Base-by-base conservation (phyloP, 805 yeast species). In the Lipomyces spencermartinsiae region DNA sequence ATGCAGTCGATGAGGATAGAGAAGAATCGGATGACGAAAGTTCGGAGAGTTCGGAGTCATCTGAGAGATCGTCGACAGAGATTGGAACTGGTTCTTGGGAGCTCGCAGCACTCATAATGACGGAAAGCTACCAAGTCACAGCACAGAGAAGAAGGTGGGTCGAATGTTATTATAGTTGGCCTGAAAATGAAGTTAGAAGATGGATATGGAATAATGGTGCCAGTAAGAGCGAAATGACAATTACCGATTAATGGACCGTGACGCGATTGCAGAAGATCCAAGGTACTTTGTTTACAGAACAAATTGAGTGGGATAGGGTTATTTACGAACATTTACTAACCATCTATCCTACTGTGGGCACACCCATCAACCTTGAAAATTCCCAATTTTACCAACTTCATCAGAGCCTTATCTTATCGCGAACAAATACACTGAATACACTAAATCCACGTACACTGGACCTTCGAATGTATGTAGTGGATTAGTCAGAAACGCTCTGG, bases 401-500 rank as follows among this genome's bases (percentile, higher is more conserved):
- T n/a, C 29, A 49, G 55, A 19, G 55, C 55, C 55, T 49, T 19
- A 49, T 49, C 7, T 49, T 7, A 49, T 49, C 55, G 55, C n/a
- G n/a, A 49, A 49, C 55, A 49, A 49, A 49, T n/a, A 49, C 55
- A 49, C n/a, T n/a, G n/a, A 49, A 49, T 49, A 49, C 55, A 49
- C 55, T 49, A 49, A 49, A 49, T 49, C 25, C 55, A 49, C 55
- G 55, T 49, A 49, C 55, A 49, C 55, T 49, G 55, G 55, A 49
- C 31, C 2, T 49, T 49, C 55, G 16, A 49, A 49, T 49, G 55
- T 49, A 49, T 49, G 55, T 49, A 49, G 55, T 49, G 55, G 55
- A 49, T 49, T 49, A 49, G 55, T 49, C 55, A 49, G 55, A 49
- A 49, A 49, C 55, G 55, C 55, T 49, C 55, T 49, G 55, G 55